Percentiles rank a stretch among this genome's conserved stretches.
phyloP scores from a whole-genome alignment of 306 rosid species.

The Vigna mungo region DNA sequence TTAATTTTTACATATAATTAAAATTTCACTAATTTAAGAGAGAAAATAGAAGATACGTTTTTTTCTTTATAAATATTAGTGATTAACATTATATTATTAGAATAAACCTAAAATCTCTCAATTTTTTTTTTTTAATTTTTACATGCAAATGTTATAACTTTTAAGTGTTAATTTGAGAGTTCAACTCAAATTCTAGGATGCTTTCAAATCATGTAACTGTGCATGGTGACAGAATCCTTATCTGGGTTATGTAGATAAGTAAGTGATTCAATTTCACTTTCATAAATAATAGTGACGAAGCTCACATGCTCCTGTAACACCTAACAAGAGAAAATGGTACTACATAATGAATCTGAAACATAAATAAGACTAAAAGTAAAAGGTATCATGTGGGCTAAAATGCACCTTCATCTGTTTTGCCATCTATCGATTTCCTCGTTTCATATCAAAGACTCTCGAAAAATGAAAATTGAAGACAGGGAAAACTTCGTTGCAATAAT shows the following conservation, averaged over 20 bases:
- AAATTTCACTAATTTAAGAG: no score
- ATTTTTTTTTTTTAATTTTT: no score
- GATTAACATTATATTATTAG: no score
- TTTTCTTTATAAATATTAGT: no score
- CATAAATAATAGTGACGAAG: not conserved
- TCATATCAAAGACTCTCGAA: not conserved
- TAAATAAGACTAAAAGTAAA: not conserved
- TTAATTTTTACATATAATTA: not conserved
- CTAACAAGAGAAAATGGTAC: not conserved
- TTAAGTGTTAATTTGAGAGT: no score
- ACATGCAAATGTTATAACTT: no score
- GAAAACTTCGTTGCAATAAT: slow-evolving; percentile 38
- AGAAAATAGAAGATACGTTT: no score
- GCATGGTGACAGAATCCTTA: not conserved
- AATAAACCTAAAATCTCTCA: no score
- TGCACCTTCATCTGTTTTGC: not conserved
- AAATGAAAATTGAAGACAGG: slow-evolving; percentile 3
- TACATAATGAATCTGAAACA: not conserved
- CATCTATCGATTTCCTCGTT: slow-evolving; percentile 23
- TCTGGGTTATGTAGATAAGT: not conserved
- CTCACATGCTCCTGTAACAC: not conserved
- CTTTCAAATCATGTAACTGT: no score
- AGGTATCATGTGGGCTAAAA: not conserved
- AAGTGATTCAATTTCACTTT: not conserved
- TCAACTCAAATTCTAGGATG: no score